Percentiles rank a stretch among this genome's conserved stretches.
Evolutionary conservation across 2,329 filamentous ascomycete species (phyloP).

Genomic region (Phyllosticta capitalensis): DNA sequence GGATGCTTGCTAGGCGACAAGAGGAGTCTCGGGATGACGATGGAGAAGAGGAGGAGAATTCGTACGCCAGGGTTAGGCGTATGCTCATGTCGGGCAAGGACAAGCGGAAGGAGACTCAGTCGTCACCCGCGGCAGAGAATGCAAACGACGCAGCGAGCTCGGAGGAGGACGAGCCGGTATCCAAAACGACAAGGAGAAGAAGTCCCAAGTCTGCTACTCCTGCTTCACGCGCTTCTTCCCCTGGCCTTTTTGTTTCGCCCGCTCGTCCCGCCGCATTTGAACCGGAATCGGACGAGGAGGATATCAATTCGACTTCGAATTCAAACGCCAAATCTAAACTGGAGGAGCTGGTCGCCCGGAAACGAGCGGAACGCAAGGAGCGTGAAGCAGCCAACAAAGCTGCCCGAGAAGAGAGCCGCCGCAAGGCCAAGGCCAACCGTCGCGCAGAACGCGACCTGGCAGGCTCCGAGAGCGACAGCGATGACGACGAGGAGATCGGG

Average conservation of each 20-base stretch:
- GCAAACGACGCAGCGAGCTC: slow-evolving; percentile 13
- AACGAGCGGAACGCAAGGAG: slow-evolving; percentile 60
- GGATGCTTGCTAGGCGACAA: slow-evolving; percentile 38
- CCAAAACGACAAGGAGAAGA: background rate
- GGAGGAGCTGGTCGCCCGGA: slow-evolving; percentile 61
- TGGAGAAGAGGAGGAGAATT: slow-evolving; percentile 24
- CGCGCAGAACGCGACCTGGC: slow-evolving; percentile 28
- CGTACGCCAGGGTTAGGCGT: slow-evolving; percentile 35
- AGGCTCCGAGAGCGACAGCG: slow-evolving; percentile 27
- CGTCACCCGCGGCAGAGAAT: slow-evolving; percentile 5
- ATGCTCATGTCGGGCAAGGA: slow-evolving; percentile 30
- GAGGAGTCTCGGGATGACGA: slow-evolving; percentile 16
- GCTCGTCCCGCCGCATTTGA: slow-evolving; percentile 18
- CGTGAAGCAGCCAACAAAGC: slow-evolving; percentile 48
- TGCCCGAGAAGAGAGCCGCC: slow-evolving; percentile 30
- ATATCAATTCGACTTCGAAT: slow-evolving; percentile 8
- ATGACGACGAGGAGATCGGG: slow-evolving; percentile 47
- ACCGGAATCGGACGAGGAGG: slow-evolving; percentile 39
- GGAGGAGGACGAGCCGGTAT: slow-evolving; percentile 8
- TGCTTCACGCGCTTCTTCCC: slow-evolving; percentile 30
- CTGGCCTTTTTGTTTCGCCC: slow-evolving; percentile 51
- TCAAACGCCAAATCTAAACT: slow-evolving; percentile 52
- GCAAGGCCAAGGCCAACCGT: slow-evolving; percentile 10
- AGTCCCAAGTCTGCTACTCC: background rate
- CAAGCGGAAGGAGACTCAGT: slow-evolving; percentile 13